Base-by-base conservation (phyloP, 1,139 yeast genomes). In the Saccharomycopsis hybrid region DNA sequence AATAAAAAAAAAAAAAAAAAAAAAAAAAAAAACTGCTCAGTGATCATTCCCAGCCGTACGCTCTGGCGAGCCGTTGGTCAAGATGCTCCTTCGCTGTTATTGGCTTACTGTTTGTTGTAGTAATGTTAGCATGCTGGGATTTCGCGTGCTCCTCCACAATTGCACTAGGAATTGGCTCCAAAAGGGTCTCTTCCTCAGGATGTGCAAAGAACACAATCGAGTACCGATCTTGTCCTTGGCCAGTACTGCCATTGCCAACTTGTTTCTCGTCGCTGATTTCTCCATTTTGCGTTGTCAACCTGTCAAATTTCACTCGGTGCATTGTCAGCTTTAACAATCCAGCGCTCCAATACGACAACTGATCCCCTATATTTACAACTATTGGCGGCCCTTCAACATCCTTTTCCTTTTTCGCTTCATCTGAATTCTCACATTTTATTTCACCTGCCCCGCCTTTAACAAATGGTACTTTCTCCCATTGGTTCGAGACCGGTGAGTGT, bases 121-220 rank as follows among this genome's bases (percentile, higher is more conserved):
- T 11, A 32, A 11, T 32, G 35, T 8, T 11, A 11, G 11, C 35
- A 8, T 11, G 35, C 35, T 8, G 35, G 8, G 35, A 11, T 11
- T 18, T 18, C 18, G 18, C 18, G 18, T 32, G 35, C 35, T 8
- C 11, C 35, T 11, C 11, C 35, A 32, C 35, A 11, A 8, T 8
- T 11, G 35, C 11, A 32, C 35, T 32, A 9, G 92, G 94, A 44
- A 86, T 86, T 2, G 94, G 92, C 51, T 71, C 78, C 54, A 87
- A 68, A 48, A 74, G 64, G 0, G 87, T 78, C 24, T 74, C 77
- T 56, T 84, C 79, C 54, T 80, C 81, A 2, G 95, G 95, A 60
- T 87, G 95, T 53, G 85, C 77, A 69, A 87, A 87, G 60, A 82
- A 83, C 1, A 84, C 96, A 57, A 85, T 82, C 0, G 92, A 82